A percentile compares a stretch with the other conserved stretches of the same genome.
These are phyloP conservation scores for Fusarium guadeloupense DNA, from an alignment of 2,329 filamentous ascomycete genomes.

Conservation along the genomic window DNA sequence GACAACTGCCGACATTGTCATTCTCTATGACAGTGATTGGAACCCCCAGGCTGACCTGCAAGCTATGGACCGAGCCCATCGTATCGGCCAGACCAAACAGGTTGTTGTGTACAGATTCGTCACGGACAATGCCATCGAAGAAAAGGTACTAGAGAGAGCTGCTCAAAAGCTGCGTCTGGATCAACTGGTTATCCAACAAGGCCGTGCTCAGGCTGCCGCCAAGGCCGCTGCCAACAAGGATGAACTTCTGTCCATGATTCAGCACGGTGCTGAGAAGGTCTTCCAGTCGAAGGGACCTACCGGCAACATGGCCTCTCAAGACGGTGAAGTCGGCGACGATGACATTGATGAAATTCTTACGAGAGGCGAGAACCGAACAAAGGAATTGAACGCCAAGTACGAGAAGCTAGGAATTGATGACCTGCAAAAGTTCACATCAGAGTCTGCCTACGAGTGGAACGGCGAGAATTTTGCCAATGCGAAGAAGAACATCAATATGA, in stretches of 20 bases:
- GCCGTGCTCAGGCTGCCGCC: conserved; percentile 86
- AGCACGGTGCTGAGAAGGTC: conserved; percentile 95
- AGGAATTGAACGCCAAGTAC: conserved; percentile 90
- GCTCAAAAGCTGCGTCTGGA: conserved; percentile 96
- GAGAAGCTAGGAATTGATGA: conserved; percentile 98
- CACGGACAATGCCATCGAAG: conserved; percentile 97
- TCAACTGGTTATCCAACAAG: conserved; percentile 97
- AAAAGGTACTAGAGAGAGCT: conserved; percentile 95
- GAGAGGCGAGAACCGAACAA: conserved; percentile 88
- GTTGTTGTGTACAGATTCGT: conserved; percentile 97
- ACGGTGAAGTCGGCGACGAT: conserved; percentile 76
- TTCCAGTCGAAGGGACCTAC: conserved; percentile 78
- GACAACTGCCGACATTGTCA: conserved; percentile 92
- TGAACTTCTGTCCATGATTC: conserved; percentile 96
- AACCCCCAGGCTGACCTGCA: conserved; percentile 98
- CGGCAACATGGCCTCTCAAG: conserved; percentile 67
- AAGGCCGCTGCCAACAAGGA: conserved; percentile 96
- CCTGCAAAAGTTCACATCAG: conserved; percentile 95
- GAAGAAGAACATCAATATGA: conserved; percentile 91
- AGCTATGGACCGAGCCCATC: conserved; percentile 98
- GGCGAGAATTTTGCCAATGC: conserved; percentile 92
- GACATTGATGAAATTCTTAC: conserved; percentile 90
- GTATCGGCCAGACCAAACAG: conserved; percentile 98
- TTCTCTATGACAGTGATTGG: conserved; percentile 98
- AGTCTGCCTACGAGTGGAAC: conserved; percentile 99